Evolutionary conservation across 73 alveolate species (phyloP).

Genomic region (Effrenium voratum): DNA sequence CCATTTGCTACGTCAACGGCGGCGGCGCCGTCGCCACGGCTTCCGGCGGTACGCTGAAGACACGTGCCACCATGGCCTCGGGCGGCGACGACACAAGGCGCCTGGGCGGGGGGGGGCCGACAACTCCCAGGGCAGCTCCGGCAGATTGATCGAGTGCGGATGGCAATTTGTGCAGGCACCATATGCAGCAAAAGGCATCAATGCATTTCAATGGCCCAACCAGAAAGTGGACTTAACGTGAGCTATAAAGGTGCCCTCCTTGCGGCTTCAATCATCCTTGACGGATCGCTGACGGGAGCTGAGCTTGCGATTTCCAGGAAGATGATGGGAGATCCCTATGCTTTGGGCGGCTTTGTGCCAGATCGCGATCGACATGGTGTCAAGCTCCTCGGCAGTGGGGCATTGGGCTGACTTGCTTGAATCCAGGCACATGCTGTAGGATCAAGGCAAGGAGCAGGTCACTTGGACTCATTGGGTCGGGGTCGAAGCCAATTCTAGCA

Average conservation of each 20-base stretch:
- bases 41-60: constrained; percentile 76
- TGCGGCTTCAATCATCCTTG: no score
- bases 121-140: not conserved
- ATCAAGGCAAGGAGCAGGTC: no score
- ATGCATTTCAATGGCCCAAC: not conserved
- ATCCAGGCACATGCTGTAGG: no score
- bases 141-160: no score
- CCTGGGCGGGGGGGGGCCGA: not conserved
- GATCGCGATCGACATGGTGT: constrained; percentile 89
- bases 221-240: not conserved
- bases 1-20: constrained; percentile 69
- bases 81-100: constrained; percentile 63
- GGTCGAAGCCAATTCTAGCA: no score
- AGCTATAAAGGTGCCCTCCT: not conserved
- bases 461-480: no score
- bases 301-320: not conserved
- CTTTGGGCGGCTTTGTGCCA: constrained; percentile 82
- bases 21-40: constrained; percentile 93
- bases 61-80: constrained; percentile 85
- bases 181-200: no score
- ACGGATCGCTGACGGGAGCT: not conserved
- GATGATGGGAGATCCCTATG: constrained; percentile 78
- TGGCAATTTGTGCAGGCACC: no score
- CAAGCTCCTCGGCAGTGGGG: no score
- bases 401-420: no score